Conservation (phyloP, 129 eudicot genomes). For the Helianthus tuberosus region DNA sequence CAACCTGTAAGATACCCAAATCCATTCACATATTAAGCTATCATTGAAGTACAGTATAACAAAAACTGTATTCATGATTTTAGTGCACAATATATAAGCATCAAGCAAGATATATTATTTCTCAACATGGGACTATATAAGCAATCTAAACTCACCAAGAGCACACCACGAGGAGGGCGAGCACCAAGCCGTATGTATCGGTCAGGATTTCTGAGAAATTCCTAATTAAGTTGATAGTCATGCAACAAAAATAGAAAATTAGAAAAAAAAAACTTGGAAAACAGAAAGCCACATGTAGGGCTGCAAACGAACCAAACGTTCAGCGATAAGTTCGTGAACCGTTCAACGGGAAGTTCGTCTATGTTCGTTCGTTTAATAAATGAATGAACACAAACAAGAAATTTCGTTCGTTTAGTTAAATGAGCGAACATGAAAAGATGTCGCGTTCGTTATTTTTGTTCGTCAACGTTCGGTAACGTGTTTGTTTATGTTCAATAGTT, state of each 20-base stretch:
- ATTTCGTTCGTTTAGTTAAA: too few relatives aligned
- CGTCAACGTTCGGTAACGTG: too few relatives aligned
- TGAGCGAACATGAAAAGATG: too few relatives aligned
- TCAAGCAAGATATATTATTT: neutral
- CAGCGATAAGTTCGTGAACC: too few relatives aligned
- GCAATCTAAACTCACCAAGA: constrained; percentile 67
- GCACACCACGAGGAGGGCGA: constrained; percentile 99
- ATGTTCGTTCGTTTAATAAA: too few relatives aligned
- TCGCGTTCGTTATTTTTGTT: too few relatives aligned
- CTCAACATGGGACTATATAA: neutral
- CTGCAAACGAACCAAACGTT: too few relatives aligned
- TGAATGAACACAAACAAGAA: too few relatives aligned
- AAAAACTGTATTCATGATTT: constrained; percentile 2
- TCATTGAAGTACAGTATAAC: neutral
- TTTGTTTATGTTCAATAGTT: too few relatives aligned
- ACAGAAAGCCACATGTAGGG: neutral
- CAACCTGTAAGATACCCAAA: constrained; percentile 73
- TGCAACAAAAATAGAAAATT: neutral
- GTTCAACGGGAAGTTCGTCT: too few relatives aligned
- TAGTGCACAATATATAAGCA: neutral
- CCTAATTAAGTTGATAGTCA: constrained; percentile 47
- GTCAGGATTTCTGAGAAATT: constrained; percentile 95
- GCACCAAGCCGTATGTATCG: constrained; percentile 88
- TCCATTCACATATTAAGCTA: constrained; percentile 29
- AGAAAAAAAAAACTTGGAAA: constrained; percentile 8